These are phyloP conservation scores for Heliocybe sulcata DNA, from an alignment of 1,284 basidiomycete species.

Conservation along the genomic window DNA sequence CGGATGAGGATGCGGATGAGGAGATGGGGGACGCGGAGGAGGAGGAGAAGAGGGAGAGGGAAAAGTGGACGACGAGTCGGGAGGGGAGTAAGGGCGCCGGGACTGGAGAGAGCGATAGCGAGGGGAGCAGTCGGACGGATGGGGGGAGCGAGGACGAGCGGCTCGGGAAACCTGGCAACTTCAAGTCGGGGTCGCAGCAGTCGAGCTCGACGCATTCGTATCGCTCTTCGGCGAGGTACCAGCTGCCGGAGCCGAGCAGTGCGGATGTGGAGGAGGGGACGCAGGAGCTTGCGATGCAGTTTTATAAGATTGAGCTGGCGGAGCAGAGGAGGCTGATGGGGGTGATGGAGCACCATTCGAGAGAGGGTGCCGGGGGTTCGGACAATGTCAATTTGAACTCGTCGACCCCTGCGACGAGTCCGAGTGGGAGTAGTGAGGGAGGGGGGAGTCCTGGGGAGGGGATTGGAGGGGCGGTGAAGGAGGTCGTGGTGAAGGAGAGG, in stretches of 20 bases:
- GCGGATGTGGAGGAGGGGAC: conserved; percentile 58
- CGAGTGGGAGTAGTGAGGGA: not conserved
- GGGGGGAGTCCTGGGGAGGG: not conserved
- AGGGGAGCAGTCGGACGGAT: not conserved
- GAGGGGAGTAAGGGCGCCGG: conserved; percentile 9
- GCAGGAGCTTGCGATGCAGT: conserved; percentile 81
- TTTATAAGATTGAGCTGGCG: conserved; percentile 84
- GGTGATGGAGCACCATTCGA: conserved; percentile 88
- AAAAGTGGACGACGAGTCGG: conserved; percentile 12
- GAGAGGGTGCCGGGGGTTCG: conserved; percentile 28
- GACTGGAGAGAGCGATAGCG: conserved; percentile 8
- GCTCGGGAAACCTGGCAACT: not conserved
- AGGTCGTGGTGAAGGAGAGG: not conserved
- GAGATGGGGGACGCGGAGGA: conserved; percentile 12
- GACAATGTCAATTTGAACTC: too few species aligned
- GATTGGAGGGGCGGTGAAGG: not conserved
- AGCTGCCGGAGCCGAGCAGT: conserved; percentile 7
- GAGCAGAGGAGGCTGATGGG: conserved; percentile 88
- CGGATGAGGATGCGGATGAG: not conserved
- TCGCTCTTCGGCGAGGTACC: not conserved
- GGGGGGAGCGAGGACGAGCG: conserved; percentile 9
- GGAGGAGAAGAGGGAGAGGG: conserved; percentile 9
- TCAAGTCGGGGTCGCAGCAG: not conserved
- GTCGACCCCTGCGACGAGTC: too few species aligned
- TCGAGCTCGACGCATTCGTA: not conserved